Evolutionary conservation across 2,329 filamentous ascomycete species (phyloP).

Genomic region (Penicillium sp.): DNA sequence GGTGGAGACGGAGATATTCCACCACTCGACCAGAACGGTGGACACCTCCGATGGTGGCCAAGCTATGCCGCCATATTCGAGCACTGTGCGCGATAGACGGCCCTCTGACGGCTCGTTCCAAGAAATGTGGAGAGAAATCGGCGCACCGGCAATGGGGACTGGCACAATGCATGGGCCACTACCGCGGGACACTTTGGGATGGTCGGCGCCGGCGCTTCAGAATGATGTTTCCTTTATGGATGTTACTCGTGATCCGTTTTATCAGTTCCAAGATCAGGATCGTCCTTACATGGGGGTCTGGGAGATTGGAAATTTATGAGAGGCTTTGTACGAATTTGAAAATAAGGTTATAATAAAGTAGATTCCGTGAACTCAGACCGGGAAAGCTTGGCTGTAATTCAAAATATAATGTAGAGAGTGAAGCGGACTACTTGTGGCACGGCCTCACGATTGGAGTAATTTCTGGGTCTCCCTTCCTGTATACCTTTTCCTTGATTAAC

Average conservation of each 20-base stretch:
- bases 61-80: slow-evolving; percentile 32
- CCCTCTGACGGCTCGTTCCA: slow-evolving; percentile 11
- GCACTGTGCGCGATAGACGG: slow-evolving; percentile 10
- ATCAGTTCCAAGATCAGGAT: slow-evolving; percentile 32
- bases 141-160: slow-evolving; percentile 1
- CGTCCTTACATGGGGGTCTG: slow-evolving; percentile 29
- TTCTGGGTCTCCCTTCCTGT: not conserved
- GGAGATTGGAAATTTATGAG: slow-evolving; percentile 33
- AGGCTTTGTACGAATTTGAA: not conserved
- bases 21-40: slow-evolving; percentile 27
- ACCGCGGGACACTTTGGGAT: slow-evolving; percentile 12
- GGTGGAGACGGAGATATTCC: slow-evolving; percentile 36
- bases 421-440: not conserved
- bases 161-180: slow-evolving; percentile 2
- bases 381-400: not conserved
- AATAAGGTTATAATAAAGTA: too few species aligned
- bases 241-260: slow-evolving; percentile 31
- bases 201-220: slow-evolving; percentile 19
- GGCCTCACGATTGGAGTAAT: not conserved
- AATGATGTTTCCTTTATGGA: slow-evolving; percentile 32
- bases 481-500: not conserved
- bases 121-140: slow-evolving; percentile 5
- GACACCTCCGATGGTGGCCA: slow-evolving; percentile 33
- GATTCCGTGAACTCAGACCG: not conserved
- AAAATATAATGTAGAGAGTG: not conserved